Conservation (phyloP, 2,329 filamentous ascomycete species). For the Diaporthe sp. region DNA sequence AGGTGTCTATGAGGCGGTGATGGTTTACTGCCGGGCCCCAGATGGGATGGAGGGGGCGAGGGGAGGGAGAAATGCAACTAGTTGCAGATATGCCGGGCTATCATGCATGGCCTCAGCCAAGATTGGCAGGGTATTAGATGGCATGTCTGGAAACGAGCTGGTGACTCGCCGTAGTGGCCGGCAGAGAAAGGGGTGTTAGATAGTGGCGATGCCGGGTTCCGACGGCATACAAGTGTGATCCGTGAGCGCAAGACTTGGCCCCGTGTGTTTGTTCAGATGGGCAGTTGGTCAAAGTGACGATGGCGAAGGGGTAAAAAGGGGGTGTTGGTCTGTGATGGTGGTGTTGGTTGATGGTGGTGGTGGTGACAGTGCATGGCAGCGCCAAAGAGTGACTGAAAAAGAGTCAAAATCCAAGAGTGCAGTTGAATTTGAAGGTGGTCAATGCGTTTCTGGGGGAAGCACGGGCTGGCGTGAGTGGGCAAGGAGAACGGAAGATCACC, state of each 20-base stretch:
- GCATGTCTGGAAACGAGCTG: conserved; percentile 5
- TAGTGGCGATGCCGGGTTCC: conserved; percentile 27
- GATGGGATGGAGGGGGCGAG: not conserved
- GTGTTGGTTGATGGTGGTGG: conserved; percentile 9
- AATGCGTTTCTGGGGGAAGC: conserved; percentile 35
- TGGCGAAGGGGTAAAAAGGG: conserved; percentile 18
- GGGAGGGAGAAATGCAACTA: not conserved
- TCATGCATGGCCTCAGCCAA: not conserved
- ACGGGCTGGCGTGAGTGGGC: conserved; percentile 35
- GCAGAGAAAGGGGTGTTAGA: not conserved
- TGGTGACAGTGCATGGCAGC: not conserved
- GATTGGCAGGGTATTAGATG: not conserved
- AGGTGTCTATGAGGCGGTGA: conserved; percentile 1
- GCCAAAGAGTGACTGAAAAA: not conserved
- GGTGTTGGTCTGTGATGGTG: conserved; percentile 1
- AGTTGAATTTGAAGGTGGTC: conserved; percentile 32
- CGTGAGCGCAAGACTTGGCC: not conserved
- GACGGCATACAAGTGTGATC: not conserved
- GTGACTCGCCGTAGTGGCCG: conserved; percentile 1
- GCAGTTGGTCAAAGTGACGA: not conserved
- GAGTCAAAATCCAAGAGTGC: conserved; percentile 6
- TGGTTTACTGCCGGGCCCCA: conserved; percentile 4
- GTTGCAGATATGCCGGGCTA: not conserved
- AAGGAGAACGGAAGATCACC: conserved; percentile 34
- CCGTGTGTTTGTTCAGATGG: not conserved